phyloP scores from a whole-genome alignment of 805 yeast species.

The Lipomyces sp. region DNA sequence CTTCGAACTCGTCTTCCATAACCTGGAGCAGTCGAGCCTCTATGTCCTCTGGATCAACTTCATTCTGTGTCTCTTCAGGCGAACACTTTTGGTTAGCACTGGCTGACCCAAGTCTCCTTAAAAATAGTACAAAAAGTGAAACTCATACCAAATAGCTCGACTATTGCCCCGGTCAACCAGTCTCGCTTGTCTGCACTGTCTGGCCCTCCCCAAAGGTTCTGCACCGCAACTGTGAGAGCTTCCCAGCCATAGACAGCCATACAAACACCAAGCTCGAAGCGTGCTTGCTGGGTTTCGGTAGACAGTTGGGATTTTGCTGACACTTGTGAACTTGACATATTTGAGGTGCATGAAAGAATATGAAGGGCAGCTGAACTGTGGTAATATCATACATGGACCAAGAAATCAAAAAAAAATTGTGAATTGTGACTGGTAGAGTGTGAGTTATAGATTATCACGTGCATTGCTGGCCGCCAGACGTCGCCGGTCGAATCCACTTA shows the following conservation, averaged over 20 bases:
- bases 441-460: too few relatives aligned
- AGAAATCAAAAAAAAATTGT: too few relatives aligned
- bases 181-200: slow-evolving; percentile 88
- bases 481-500: too few relatives aligned
- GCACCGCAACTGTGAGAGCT: slow-evolving; percentile 82
- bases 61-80: slow-evolving; percentile 31
- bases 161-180: slow-evolving; percentile 82
- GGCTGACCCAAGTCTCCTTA: not conserved
- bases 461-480: too few relatives aligned
- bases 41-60: slow-evolving; percentile 71
- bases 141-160: slow-evolving; percentile 64
- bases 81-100: not conserved
- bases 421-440: too few relatives aligned
- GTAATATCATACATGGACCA: too few relatives aligned
- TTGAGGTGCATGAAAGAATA: not conserved
- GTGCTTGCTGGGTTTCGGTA: slow-evolving; percentile 55
- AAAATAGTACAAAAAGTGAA: too few relatives aligned
- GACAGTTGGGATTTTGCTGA: slow-evolving; percentile 11
- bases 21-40: slow-evolving; percentile 84
- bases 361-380: too few relatives aligned
- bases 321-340: not conserved
- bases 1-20: slow-evolving; percentile 94
- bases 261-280: slow-evolving; percentile 88
- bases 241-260: slow-evolving; percentile 93
- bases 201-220: slow-evolving; percentile 93